phyloP scores from a whole-genome alignment of 371 early-diverging fungal genomes.

The Racocetra persica region DNA sequence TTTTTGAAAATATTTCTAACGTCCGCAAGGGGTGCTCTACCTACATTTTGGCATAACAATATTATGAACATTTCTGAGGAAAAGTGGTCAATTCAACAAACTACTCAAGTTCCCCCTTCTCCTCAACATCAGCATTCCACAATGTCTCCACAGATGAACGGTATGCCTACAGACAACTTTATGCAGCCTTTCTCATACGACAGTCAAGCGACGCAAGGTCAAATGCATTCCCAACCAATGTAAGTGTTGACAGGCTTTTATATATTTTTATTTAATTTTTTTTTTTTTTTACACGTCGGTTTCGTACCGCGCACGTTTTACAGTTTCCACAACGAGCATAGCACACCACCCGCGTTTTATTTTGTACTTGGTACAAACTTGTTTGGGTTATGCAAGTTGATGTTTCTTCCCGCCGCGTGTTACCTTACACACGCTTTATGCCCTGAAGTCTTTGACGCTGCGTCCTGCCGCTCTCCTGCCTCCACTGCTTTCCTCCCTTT shows the following conservation, averaged over 20 bases:
- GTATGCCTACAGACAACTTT: slow-evolving; percentile 37
- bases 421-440: slow-evolving; percentile 26
- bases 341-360: slow-evolving; percentile 12
- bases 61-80: slow-evolving; percentile 38
- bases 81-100: slow-evolving; percentile 42
- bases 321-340: slow-evolving; percentile 29
- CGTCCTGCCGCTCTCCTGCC: not conserved
- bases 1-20: not conserved
- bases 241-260: not conserved
- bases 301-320: slow-evolving; percentile 31
- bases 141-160: slow-evolving; percentile 39
- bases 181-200: slow-evolving; percentile 36
- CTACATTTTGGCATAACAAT: not conserved
- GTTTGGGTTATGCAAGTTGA: slow-evolving; percentile 28
- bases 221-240: slow-evolving; percentile 41
- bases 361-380: slow-evolving; percentile 12
- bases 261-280: not conserved
- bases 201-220: slow-evolving; percentile 8
- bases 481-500: not conserved
- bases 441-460: not conserved
- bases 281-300: slow-evolving; percentile 3
- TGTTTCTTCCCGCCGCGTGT: slow-evolving; percentile 35
- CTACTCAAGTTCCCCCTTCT: not conserved
- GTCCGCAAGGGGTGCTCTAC: no score
- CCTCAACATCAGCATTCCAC: slow-evolving; percentile 31